Evolutionary conservation across 2,329 filamentous ascomycete genomes (phyloP), one percentile per base, ranked within the genome.

Genomic region (Fusarium sp.): DNA sequence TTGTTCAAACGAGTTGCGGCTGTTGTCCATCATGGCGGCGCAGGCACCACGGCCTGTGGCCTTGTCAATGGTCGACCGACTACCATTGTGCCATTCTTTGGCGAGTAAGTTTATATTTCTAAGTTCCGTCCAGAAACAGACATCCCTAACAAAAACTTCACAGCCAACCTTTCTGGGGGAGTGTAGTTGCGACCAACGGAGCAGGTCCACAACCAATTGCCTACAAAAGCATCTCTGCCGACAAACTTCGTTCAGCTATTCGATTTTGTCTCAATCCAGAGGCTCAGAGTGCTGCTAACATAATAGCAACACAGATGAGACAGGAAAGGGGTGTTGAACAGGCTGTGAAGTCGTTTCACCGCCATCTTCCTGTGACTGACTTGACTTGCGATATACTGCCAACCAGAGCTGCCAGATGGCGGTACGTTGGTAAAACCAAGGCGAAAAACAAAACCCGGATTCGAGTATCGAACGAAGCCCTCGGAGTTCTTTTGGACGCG

Each of bases 191-290:
- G 0, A 46, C 64, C 6, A 54, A 56, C n/a, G 67, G 53, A 11
- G 61, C 61, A 20, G 67, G 67, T 1, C 67, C 67, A 3, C 10
- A 26, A 1, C 67, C 62, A 0, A 70, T 70, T 7, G 33, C 48
- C 6, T 52, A 71, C 5, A 61, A 58, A 20, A n/a, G 60, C 20
- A 57, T 75, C 7, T 64, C 61, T 1, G 64, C 63, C 6, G 46
- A 74, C 4, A 74, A 73, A 4, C 69, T 75, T 11, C 42, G 54
- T 48, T 42, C 69, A 2, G 73, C 73, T 2, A 75, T 75, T n/a
- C 53, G 26, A 7, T 69, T 71, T 17, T 73, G 69, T 13, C 66
- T 75, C 2, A 62, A 60, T 1, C 61, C 63, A 0, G 49, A 69
- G 17, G 71, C 71, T 1, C 52, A 64, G 5, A 15, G 17, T 4